Conservation (phyloP, 192 early-diverging fungal species). For the Backusella morwellensis region DNA sequence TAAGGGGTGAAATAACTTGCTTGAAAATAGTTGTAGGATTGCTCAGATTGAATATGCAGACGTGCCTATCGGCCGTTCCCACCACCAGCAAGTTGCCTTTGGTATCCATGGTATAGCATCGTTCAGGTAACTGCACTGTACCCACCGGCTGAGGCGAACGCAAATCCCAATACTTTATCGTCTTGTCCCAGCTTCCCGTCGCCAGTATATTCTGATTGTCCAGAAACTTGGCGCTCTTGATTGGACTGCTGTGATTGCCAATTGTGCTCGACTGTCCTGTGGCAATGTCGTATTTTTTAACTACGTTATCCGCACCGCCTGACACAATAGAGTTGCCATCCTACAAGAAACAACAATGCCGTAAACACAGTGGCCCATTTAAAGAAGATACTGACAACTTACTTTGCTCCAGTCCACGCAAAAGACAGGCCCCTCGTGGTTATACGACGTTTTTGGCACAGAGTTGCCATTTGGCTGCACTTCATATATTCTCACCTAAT, state of each 20-base stretch:
- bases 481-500: slow-evolving; percentile 90
- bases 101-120: slow-evolving; percentile 89
- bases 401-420: slow-evolving; percentile 85
- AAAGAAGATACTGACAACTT: background rate
- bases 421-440: slow-evolving; percentile 83
- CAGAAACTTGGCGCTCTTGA: slow-evolving; percentile 76
- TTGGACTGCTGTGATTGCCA: slow-evolving; percentile 83
- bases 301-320: slow-evolving; percentile 89
- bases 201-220: slow-evolving; percentile 69
- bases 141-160: slow-evolving; percentile 73
- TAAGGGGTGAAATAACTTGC: slow-evolving; percentile 60
- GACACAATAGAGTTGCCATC: slow-evolving; percentile 90
- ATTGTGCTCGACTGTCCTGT: slow-evolving; percentile 82
- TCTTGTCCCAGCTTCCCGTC: slow-evolving; percentile 97
- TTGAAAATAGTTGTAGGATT: slow-evolving; percentile 78
- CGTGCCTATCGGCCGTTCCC: slow-evolving; percentile 85
- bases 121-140: slow-evolving; percentile 76
- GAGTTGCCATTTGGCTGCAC: slow-evolving; percentile 75
- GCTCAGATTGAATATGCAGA: slow-evolving; percentile 76
- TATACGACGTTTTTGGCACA: slow-evolving; percentile 73
- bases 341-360: slow-evolving; percentile 30
- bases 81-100: slow-evolving; percentile 79
- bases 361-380: background rate
- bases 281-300: slow-evolving; percentile 74
- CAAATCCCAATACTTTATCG: slow-evolving; percentile 94